Conservation (phyloP, 2,329 filamentous ascomycete species). For the Aspergillus brasiliensis region DNA sequence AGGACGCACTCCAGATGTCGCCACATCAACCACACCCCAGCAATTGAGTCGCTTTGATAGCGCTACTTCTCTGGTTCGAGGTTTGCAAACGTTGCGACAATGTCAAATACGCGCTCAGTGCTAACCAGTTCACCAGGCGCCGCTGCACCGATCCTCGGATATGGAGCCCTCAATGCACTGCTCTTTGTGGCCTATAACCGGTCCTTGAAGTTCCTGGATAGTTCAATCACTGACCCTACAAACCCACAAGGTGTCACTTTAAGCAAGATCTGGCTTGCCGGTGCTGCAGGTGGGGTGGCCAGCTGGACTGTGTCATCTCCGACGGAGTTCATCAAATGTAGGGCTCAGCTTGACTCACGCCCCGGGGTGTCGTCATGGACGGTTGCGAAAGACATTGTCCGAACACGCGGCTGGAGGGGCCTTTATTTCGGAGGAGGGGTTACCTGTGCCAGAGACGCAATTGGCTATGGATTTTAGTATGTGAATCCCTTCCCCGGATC, state of each 20-base stretch:
- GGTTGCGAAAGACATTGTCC: conserved; percentile 65
- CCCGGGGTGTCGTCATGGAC: conserved; percentile 60
- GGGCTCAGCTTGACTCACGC: conserved; percentile 67
- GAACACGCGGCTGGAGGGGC: conserved; percentile 63
- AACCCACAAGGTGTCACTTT: conserved; percentile 53
- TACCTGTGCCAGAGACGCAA: conserved; percentile 78
- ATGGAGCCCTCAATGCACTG: conserved; percentile 86
- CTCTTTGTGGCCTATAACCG: conserved; percentile 91
- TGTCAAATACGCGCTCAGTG: not conserved
- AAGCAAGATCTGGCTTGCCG: conserved; percentile 74
- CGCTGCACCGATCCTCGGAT: conserved; percentile 82
- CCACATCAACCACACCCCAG: conserved; percentile 23
- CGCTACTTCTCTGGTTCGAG: conserved; percentile 41
- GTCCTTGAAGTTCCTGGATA: conserved; percentile 64
- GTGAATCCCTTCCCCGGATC: conserved; percentile 27
- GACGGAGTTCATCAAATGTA: conserved; percentile 88
- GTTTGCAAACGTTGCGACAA: conserved; percentile 23
- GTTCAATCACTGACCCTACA: conserved; percentile 45
- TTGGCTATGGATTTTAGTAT: conserved; percentile 95
- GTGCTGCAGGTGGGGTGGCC: conserved; percentile 77
- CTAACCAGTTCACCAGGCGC: conserved; percentile 57
- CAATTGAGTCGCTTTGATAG: conserved; percentile 38
- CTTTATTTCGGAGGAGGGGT: conserved; percentile 80
- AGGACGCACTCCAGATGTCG: conserved; percentile 36
- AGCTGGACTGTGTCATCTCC: conserved; percentile 86